These are phyloP conservation scores for Agrocybe praecox DNA, from an alignment of 768 basidiomycete species.

Conservation along the genomic window DNA sequence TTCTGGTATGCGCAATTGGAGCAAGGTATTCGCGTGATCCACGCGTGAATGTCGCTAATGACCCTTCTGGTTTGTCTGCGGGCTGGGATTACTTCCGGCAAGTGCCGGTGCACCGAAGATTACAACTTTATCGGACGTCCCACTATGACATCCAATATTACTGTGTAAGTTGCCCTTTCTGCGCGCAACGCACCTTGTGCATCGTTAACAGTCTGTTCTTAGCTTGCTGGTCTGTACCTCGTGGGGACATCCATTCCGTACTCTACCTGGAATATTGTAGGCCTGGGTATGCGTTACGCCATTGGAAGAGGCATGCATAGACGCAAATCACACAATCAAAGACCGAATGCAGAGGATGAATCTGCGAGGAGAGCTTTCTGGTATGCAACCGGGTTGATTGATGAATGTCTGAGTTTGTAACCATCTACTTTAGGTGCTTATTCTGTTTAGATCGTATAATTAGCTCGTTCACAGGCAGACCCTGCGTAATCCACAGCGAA, in stretches of 20 bases:
- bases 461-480: slow-evolving; percentile 64
- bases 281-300: slow-evolving; percentile 71
- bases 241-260: slow-evolving; percentile 62
- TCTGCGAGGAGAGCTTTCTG: slow-evolving; percentile 76
- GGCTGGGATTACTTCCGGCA: slow-evolving; percentile 75
- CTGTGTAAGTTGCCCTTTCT: slow-evolving; percentile 38
- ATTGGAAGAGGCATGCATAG: slow-evolving; percentile 81
- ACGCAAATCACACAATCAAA: slow-evolving; percentile 32
- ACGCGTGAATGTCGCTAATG: slow-evolving; percentile 46
- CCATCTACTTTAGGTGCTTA: slow-evolving; percentile 43
- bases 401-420: background rate
- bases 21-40: slow-evolving; percentile 61
- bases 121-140: slow-evolving; percentile 61
- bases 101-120: slow-evolving; percentile 63
- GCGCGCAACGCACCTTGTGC: background rate
- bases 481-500: slow-evolving; percentile 79
- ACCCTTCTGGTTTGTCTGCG: slow-evolving; percentile 41
- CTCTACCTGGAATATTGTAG: slow-evolving; percentile 68
- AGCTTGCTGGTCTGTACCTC: slow-evolving; percentile 59
- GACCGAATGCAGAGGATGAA: slow-evolving; percentile 60
- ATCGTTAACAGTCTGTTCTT: background rate
- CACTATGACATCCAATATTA: slow-evolving; percentile 79
- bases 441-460: slow-evolving; percentile 52
- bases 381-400: slow-evolving; percentile 28
- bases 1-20: slow-evolving; percentile 74